Evolutionary conservation across 129 eudicot genomes (phyloP).

Genomic region (Artemisia tridentata): DNA sequence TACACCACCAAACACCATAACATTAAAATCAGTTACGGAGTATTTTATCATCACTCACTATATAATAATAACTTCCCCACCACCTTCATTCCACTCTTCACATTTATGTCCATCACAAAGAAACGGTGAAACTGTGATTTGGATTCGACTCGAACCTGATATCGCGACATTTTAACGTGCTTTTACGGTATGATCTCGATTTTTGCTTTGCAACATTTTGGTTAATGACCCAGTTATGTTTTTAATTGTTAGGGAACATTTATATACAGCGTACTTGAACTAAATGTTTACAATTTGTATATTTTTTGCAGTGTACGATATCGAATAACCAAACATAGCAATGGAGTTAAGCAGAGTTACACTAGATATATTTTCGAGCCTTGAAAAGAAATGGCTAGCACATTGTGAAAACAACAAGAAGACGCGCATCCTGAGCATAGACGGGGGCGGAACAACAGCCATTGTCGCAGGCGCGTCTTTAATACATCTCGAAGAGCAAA

Average conservation of each 20-base stretch:
- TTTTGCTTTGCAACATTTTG: neutral
- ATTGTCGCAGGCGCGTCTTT: constrained; percentile 56
- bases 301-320: neutral
- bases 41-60: constrained; percentile 9
- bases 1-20: constrained; percentile 38
- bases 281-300: too few relatives aligned
- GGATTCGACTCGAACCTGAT: too few relatives aligned
- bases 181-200: neutral
- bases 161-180: too few relatives aligned
- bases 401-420: constrained; percentile 61
- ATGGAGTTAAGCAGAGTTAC: constrained; percentile 68
- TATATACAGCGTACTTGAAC: too few relatives aligned
- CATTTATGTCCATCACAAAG: constrained; percentile 11
- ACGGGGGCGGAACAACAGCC: constrained; percentile 81
- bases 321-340: neutral
- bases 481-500: constrained; percentile 72
- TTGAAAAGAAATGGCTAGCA: constrained; percentile 86
- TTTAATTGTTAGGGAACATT: too few relatives aligned
- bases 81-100: constrained; percentile 30
- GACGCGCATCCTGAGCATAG: constrained; percentile 70
- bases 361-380: constrained; percentile 85
- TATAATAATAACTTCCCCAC: constrained; percentile 37
- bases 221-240: too few relatives aligned
- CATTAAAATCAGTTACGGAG: constrained; percentile 3
- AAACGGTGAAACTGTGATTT: constrained; percentile 7